Conservation (phyloP, 306 rosid species). For the Rubus idaeus region DNA sequence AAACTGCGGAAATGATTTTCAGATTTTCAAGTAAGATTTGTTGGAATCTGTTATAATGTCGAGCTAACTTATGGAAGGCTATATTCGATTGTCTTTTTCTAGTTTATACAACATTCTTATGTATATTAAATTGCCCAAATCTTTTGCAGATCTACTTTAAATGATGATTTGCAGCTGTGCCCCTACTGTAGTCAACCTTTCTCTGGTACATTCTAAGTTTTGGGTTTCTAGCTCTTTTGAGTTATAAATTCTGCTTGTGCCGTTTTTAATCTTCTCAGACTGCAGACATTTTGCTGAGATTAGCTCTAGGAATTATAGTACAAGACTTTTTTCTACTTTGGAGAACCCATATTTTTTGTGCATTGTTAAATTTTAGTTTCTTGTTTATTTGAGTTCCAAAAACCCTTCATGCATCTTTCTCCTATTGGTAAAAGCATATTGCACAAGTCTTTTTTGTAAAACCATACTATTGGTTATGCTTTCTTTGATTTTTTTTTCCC, state of each 20-base stretch:
- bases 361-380: neutral
- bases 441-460: neutral
- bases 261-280: neutral
- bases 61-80: conserved; percentile 17
- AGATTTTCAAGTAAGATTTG: conserved; percentile 85
- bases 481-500: too few species aligned
- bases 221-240: conserved; percentile 4
- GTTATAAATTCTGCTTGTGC: neutral
- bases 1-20: conserved; percentile 91
- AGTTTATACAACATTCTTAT: conserved; percentile 3
- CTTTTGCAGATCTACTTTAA: conserved; percentile 70
- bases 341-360: neutral
- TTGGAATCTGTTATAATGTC: conserved; percentile 1
- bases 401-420: neutral
- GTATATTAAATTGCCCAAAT: conserved; percentile 1
- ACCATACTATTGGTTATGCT: neutral
- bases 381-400: neutral
- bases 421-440: neutral
- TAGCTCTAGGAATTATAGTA: neutral
- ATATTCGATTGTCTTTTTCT: conserved; percentile 1
- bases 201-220: conserved; percentile 51
- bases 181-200: conserved; percentile 93
- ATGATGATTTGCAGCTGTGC: conserved; percentile 78
- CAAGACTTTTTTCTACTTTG: neutral
- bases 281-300: neutral